Conservation (phyloP, 2,329 filamentous ascomycete species). For the Fusarium liriodendri region DNA sequence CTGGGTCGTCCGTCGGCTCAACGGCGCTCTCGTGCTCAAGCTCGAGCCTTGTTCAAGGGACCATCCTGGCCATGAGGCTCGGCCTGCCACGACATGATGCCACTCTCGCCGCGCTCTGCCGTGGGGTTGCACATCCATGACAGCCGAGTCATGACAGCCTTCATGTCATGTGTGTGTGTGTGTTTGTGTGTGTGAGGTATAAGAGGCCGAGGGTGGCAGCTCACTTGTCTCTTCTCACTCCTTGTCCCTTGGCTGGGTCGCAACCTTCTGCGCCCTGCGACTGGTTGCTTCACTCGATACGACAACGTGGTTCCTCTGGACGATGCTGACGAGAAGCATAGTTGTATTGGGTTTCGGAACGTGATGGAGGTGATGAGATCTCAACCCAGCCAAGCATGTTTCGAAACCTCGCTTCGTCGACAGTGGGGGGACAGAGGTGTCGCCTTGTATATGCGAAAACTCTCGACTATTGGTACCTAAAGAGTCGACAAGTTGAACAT, state of each 20-base stretch:
- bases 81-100: slow-evolving; percentile 29
- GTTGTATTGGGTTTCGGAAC: slow-evolving; percentile 6
- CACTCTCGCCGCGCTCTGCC: slow-evolving; percentile 17
- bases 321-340: slow-evolving; percentile 3
- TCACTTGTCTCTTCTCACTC: slow-evolving; percentile 1
- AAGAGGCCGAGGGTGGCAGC: slow-evolving; percentile 18
- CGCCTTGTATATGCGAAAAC: neutral
- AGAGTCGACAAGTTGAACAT: neutral
- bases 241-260: slow-evolving; percentile 16
- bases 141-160: neutral
- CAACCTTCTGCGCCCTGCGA: slow-evolving; percentile 25
- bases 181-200: slow-evolving; percentile 22
- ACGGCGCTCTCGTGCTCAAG: slow-evolving; percentile 9
- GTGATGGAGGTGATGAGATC: slow-evolving; percentile 13
- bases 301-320: slow-evolving; percentile 30
- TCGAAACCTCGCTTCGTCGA: neutral
- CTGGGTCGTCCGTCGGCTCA: slow-evolving; percentile 23
- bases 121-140: slow-evolving; percentile 12
- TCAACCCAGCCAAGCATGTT: neutral
- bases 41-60: slow-evolving; percentile 1
- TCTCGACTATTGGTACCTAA: neutral
- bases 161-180: slow-evolving; percentile 12
- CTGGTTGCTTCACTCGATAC: slow-evolving; percentile 12
- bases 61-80: slow-evolving; percentile 32
- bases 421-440: neutral